Evolutionary conservation across 805 yeast genomes (phyloP).

Genomic region (Ogataea wickerhamii): DNA sequence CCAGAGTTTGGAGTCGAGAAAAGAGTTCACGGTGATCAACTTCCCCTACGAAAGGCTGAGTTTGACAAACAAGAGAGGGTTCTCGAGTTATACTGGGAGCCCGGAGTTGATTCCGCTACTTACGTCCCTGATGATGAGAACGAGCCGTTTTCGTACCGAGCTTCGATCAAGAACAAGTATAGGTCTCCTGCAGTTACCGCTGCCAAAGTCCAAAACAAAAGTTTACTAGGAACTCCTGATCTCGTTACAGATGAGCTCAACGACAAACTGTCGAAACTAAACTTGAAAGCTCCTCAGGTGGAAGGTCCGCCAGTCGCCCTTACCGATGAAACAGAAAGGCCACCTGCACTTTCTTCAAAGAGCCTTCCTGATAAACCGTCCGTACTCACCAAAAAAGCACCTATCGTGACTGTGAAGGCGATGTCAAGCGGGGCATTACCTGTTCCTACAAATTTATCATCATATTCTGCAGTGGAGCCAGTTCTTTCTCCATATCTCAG

Average conservation of each 20-base stretch:
- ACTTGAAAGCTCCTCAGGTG: slow-evolving; percentile 46
- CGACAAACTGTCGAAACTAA: slow-evolving; percentile 47
- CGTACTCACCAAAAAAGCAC: slow-evolving; percentile 12
- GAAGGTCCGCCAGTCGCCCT: slow-evolving; percentile 22
- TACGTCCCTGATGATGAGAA: slow-evolving; percentile 88
- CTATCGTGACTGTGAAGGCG: slow-evolving; percentile 7
- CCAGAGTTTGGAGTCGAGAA: slow-evolving; percentile 95
- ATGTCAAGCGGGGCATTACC: slow-evolving; percentile 3
- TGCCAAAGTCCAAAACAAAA: slow-evolving; percentile 52
- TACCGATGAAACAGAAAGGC: slow-evolving; percentile 8
- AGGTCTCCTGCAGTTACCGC: slow-evolving; percentile 70
- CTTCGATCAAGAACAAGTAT: slow-evolving; percentile 73
- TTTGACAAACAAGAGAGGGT: slow-evolving; percentile 65
- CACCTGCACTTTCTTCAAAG: slow-evolving; percentile 17
- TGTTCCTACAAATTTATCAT: slow-evolving; percentile 7
- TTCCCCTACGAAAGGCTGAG: slow-evolving; percentile 90
- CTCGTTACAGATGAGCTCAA: slow-evolving; percentile 40
- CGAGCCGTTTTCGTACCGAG: slow-evolving; percentile 69
- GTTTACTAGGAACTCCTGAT: slow-evolving; percentile 29
- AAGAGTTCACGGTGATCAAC: slow-evolving; percentile 95
- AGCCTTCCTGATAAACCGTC: slow-evolving; percentile 31
- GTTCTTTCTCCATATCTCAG: slow-evolving; percentile 57
- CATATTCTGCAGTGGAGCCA: slow-evolving; percentile 20
- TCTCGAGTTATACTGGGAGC: slow-evolving; percentile 88
- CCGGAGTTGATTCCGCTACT: slow-evolving; percentile 87